These are phyloP conservation scores for Drechmeria coniospora DNA, from an alignment of 2,329 filamentous ascomycete genomes.

Conservation along the genomic window DNA sequence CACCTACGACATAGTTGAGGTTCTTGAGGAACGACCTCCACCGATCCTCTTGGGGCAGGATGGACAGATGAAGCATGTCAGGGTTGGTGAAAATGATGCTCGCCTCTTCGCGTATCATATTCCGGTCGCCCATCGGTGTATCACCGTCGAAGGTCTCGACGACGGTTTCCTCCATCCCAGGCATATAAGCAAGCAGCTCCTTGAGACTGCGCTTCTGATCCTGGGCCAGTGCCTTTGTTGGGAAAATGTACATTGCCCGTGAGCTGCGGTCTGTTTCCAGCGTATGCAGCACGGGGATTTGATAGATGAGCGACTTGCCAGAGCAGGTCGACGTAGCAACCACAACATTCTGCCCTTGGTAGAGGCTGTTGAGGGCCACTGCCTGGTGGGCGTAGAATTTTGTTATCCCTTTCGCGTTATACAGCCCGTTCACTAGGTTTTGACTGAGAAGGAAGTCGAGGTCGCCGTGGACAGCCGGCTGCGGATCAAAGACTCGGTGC, in stretches of 20 bases:
- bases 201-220: slow-evolving; percentile 83
- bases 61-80: slow-evolving; percentile 92
- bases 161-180: slow-evolving; percentile 55
- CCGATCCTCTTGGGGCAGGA: slow-evolving; percentile 76
- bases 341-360: slow-evolving; percentile 73
- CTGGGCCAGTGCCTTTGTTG: slow-evolving; percentile 89
- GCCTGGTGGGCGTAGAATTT: slow-evolving; percentile 84
- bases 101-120: slow-evolving; percentile 70
- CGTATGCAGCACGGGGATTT: slow-evolving; percentile 78
- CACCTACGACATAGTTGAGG: slow-evolving; percentile 69
- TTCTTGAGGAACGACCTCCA: slow-evolving; percentile 87
- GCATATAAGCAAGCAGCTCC: slow-evolving; percentile 70
- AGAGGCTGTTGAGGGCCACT: slow-evolving; percentile 78
- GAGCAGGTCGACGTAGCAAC: slow-evolving; percentile 92
- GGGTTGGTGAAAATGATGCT: slow-evolving; percentile 95
- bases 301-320: slow-evolving; percentile 95
- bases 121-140: slow-evolving; percentile 67
- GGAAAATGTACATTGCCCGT: slow-evolving; percentile 94
- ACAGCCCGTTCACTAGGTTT: slow-evolving; percentile 84
- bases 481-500: slow-evolving; percentile 77
- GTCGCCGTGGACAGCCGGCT: slow-evolving; percentile 67
- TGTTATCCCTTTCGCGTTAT: slow-evolving; percentile 78
- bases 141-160: slow-evolving; percentile 96
- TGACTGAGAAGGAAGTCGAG: slow-evolving; percentile 79
- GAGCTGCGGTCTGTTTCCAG: slow-evolving; percentile 63